Base-by-base conservation (phyloP, 257 asterid genomes). In the Jasminum sambac region DNA sequence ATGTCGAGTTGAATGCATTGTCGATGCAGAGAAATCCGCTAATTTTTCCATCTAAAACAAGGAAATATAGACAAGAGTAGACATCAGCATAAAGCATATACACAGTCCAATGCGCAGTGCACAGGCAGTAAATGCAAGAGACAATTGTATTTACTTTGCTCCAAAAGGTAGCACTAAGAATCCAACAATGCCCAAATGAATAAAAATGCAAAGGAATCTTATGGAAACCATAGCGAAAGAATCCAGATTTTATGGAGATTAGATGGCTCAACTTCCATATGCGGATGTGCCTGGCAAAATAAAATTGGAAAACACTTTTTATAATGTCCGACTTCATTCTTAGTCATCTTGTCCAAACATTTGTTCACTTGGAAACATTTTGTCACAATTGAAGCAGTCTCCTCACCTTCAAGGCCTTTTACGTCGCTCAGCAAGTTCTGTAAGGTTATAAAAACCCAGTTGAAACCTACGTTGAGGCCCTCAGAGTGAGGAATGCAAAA, bases 21-120 rank as follows among this genome's bases (percentile, higher is more conserved):
- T 74, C 24, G 92, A 75, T 68, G 84, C 79, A 50, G 91, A 64
- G 66, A 85, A 80, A 25, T 79, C 84, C 73, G 82, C 92, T n/a
- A 87, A 76, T 73, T 87, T 92, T 64, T 91, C 98, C 97, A 91
- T 90, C 98, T 91, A 72, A 74, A 83, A 78, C 30, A 37, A 23
- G 62, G 26, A 34, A 58, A 11, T 42, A 55, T 46, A 55, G 34
- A 76, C 60, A 74, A 24, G 43, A 74, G 38, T 24, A 34, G 26
- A n/a, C 42, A 50, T 40, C 63, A 68, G 58, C 61, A 40, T 46
- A 78, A 36, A 44, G 52, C 14, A 52, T 40, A 44, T 19, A 36
- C 26, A 42, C 43, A 50, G 48, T 43, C 70, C 7, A 72, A 71
- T 43, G 36, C 69, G 75, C 69, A 71, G 39, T 26, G 37, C n/a